These are phyloP conservation scores for Dipteronia dyeriana DNA, from an alignment of 345 rosid genomes.

Conservation along the genomic window DNA sequence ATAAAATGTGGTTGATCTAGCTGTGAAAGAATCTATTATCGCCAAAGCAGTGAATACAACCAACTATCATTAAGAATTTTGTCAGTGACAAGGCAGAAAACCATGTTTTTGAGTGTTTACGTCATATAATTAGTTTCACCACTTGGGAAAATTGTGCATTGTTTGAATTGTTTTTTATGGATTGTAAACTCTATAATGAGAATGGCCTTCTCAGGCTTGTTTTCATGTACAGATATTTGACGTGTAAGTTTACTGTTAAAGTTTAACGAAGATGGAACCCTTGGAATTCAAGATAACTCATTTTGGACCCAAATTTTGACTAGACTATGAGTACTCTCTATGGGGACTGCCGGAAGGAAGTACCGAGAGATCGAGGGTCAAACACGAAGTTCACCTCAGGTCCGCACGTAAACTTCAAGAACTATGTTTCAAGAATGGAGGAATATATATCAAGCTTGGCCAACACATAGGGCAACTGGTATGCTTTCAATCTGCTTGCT, in stretches of 20 bases:
- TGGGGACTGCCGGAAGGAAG: constrained; percentile 85
- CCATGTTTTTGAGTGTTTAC: background rate
- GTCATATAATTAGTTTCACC: background rate
- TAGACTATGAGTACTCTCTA: constrained; percentile 88
- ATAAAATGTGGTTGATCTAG: background rate
- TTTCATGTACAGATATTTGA: background rate
- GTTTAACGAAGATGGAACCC: background rate
- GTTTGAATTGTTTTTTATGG: background rate
- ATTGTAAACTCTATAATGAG: background rate
- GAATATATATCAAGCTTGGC: constrained; percentile 94
- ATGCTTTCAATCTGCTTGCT: constrained; percentile 28
- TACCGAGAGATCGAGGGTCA: constrained; percentile 58
- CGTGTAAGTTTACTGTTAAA: background rate
- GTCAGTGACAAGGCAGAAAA: background rate
- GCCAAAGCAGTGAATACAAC: background rate
- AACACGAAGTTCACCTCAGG: constrained; percentile 91
- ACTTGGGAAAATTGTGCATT: background rate
- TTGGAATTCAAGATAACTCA: background rate
- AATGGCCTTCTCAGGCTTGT: background rate
- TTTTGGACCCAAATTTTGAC: constrained; percentile 14
- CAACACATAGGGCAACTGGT: constrained; percentile 93
- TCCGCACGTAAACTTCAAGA: constrained; percentile 91
- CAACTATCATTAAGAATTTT: background rate
- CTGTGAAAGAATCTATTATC: background rate
- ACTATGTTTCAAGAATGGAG: constrained; percentile 88